Percentiles rank a stretch among this genome's conserved stretches.
Conservation (phyloP, 129 eudicot genomes). For the Solidago caesia region DNA sequence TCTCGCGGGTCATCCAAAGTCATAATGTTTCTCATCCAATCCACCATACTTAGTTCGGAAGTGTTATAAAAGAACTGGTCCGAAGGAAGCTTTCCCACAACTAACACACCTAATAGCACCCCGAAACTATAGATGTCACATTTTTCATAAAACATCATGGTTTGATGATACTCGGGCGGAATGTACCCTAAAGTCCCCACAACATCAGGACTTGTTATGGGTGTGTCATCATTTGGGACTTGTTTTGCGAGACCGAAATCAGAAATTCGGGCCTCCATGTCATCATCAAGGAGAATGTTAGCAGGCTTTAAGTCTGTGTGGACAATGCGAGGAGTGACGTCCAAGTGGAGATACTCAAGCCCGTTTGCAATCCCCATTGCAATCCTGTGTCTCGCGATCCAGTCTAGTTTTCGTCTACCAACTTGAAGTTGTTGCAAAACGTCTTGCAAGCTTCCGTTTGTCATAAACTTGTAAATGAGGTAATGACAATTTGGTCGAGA, state of each 20-base stretch:
- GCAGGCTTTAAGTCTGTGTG: conserved; percentile 89
- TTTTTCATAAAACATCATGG: conserved; percentile 71
- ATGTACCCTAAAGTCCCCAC: conserved; percentile 88
- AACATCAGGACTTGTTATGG: conserved; percentile 64
- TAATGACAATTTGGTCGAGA: conserved; percentile 74
- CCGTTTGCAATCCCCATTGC: conserved; percentile 75
- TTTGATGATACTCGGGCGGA: conserved; percentile 80
- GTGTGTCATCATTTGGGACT: conserved; percentile 61
- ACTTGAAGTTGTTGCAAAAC: conserved; percentile 37
- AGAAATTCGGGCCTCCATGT: conserved; percentile 88
- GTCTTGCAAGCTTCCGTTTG: conserved; percentile 86
- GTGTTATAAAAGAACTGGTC: conserved; percentile 66
- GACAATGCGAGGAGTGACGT: conserved; percentile 55
- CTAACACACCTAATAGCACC: conserved; percentile 61
- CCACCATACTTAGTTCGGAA: conserved; percentile 53
- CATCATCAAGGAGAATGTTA: conserved; percentile 75
- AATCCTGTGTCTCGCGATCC: conserved; percentile 54
- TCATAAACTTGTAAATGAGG: conserved; percentile 82
- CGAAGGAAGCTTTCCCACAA: conserved; percentile 72
- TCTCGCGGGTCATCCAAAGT: conserved; percentile 60
- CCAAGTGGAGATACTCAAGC: conserved; percentile 74
- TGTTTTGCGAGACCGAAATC: conserved; percentile 90
- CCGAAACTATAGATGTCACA: conserved; percentile 88
- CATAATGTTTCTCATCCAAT: conserved; percentile 82
- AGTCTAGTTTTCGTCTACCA: conserved; percentile 53